Evolutionary conservation across 1,284 basidiomycete species (phyloP), one percentile per base, ranked within the genome.

Genomic region (Stygiomarasmius scandens): DNA sequence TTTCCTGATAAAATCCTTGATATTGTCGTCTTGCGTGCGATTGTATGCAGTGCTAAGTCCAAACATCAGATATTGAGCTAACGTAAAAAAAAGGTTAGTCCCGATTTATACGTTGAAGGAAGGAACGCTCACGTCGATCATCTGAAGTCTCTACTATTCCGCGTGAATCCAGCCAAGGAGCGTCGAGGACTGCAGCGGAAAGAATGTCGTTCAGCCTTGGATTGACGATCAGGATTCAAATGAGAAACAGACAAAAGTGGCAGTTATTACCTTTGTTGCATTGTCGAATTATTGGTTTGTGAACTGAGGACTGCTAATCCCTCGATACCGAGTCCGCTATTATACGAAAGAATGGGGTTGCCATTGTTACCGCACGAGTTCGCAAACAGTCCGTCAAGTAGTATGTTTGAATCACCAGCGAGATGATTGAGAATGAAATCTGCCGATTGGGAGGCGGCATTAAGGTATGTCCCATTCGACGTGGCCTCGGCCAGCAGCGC

Each of bases 321-420:
- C 41, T 55, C 58, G 24, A 59, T 55, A n/a, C 38, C 51, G 16
- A 52, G 22, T 14, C 58, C 58, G 22, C 47, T 48, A 34, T 56
- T 59, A 25, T 44, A 56, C 23, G 49, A 49, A 22, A 45, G n/a
- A 2, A 29, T 22, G 12, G 5, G 12, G 9, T 45, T 22, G 23
- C 52, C 25, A 6, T 41, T 10, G 19, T 46, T 20, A n/a, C 52
- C 23, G 27, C 56, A 58, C 19, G 52, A 24, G 16, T 54, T 23
- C 2, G 38, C 56, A n/a, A 36, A 49, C 5, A 58, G 22, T 2
- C 22, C 43, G 19, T 58, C 29, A 12, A 41, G 19, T 14, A 58
- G 38, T 16, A 59, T 25, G 27, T 53, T 45, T 2, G 48, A 49
- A 24, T 2, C 12, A 43, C 32, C 44, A 25, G 41, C 34, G 9